These are phyloP conservation scores for Amylocystis lapponica DNA, from an alignment of 768 basidiomycete species.

Conservation along the genomic window DNA sequence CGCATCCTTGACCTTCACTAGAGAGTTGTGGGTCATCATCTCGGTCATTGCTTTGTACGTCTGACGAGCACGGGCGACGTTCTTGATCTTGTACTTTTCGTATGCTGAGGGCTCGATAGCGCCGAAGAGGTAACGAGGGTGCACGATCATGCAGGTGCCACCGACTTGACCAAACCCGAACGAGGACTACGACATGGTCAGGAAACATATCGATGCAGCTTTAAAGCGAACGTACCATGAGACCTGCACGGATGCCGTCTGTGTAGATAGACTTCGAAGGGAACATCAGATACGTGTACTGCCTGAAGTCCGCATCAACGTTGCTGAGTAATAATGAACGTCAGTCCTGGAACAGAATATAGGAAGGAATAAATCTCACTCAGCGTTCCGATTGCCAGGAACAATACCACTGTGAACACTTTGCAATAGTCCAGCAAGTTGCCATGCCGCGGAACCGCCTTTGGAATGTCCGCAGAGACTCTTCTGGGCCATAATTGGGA, in stretches of 20 bases:
- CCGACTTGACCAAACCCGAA: slow-evolving; percentile 99
- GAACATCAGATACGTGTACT: slow-evolving; percentile 91
- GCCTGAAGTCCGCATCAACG: slow-evolving; percentile 86
- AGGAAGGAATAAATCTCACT: slow-evolving; percentile 48
- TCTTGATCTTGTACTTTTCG: slow-evolving; percentile 67
- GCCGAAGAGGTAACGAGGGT: slow-evolving; percentile 89
- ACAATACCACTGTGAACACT: slow-evolving; percentile 79
- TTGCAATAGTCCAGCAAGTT: slow-evolving; percentile 88
- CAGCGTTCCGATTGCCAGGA: slow-evolving; percentile 94
- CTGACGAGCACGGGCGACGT: slow-evolving; percentile 57
- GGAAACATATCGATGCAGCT: background rate
- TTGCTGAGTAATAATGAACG: slow-evolving; percentile 47
- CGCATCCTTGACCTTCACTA: slow-evolving; percentile 92
- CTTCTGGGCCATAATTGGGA: slow-evolving; percentile 97
- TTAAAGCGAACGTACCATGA: slow-evolving; percentile 55
- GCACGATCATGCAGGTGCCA: slow-evolving; percentile 80
- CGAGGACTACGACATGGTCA: slow-evolving; percentile 54
- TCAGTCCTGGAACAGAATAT: background rate
- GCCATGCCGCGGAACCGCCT: slow-evolving; percentile 99
- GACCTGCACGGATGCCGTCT: slow-evolving; percentile 82
- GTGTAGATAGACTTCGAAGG: slow-evolving; percentile 95
- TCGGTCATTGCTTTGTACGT: slow-evolving; percentile 91
- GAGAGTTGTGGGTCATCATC: slow-evolving; percentile 90
- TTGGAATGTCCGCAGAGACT: slow-evolving; percentile 96
- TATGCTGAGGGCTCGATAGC: slow-evolving; percentile 75